Percentiles rank a stretch among this genome's conserved stretches.
phyloP scores from a whole-genome alignment of 305 asterid species.

The Galium porrigens region DNA sequence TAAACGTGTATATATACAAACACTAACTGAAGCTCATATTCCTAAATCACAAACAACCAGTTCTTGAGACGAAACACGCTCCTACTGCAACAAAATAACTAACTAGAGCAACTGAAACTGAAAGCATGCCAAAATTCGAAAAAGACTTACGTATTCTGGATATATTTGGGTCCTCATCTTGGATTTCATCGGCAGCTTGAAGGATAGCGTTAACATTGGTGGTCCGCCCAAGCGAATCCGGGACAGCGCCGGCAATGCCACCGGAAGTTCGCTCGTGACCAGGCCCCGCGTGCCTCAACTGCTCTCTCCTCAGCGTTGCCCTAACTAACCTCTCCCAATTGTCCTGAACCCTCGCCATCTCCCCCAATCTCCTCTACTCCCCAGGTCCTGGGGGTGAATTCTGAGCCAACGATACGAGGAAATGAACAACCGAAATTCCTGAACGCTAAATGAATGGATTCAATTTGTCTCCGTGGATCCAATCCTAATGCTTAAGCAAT shows the following conservation, averaged over 20 bases:
- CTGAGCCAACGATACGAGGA: neutral
- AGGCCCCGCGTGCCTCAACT: slow-evolving; percentile 27
- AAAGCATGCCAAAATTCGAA: neutral
- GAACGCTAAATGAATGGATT: neutral
- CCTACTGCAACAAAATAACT: neutral
- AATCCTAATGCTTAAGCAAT: neutral
- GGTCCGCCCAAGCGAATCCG: slow-evolving; percentile 71
- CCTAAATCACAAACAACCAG: neutral
- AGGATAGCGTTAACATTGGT: slow-evolving; percentile 64
- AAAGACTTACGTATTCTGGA: slow-evolving; percentile 64
- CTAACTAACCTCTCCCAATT: slow-evolving; percentile 76
- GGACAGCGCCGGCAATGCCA: slow-evolving; percentile 84
- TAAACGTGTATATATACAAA: neutral
- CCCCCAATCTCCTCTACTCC: slow-evolving; percentile 2
- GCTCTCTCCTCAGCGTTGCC: slow-evolving; percentile 54
- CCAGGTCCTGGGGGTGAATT: neutral
- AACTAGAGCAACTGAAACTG: neutral
- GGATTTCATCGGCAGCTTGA: slow-evolving; percentile 92
- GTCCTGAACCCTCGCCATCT: slow-evolving; percentile 53
- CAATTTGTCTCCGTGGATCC: neutral
- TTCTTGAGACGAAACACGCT: neutral
- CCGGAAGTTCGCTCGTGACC: slow-evolving; percentile 57
- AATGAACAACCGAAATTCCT: neutral
- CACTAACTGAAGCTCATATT: neutral
- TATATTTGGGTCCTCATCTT: slow-evolving; percentile 67